phyloP scores from a whole-genome alignment of 768 basidiomycete genomes.

The Dioszegia aurantiaca region DNA sequence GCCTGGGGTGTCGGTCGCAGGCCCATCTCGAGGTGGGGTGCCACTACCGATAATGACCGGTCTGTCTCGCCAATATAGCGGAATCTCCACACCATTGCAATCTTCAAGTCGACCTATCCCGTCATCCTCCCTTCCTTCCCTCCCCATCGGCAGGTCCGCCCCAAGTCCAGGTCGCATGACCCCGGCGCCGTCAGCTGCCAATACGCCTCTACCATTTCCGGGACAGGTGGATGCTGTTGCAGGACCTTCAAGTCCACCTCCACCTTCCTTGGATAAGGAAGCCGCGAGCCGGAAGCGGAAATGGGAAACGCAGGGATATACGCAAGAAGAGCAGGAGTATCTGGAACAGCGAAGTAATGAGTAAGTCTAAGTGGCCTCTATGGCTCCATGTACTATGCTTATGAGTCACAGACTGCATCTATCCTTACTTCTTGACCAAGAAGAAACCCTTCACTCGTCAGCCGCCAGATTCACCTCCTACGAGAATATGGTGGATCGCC shows the following conservation, averaged over 20 bases:
- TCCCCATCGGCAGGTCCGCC: neutral
- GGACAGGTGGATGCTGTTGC: constrained; percentile 14
- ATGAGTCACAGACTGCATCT: constrained; percentile 16
- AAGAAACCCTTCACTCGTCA: constrained; percentile 13
- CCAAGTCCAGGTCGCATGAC: neutral
- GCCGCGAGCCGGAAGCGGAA: constrained; percentile 15
- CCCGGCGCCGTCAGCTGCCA: too few species aligned
- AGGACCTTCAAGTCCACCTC: constrained; percentile 6
- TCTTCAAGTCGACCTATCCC: neutral
- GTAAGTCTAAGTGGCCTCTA: constrained; percentile 8
- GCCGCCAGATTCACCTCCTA: constrained; percentile 18
- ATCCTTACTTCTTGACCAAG: constrained; percentile 22
- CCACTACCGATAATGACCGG: neutral
- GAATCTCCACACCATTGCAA: neutral
- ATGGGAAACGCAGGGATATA: constrained; percentile 16
- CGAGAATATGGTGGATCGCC: constrained; percentile 27
- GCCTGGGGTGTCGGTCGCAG: too few species aligned
- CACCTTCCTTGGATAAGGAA: constrained; percentile 2
- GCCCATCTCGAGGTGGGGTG: too few species aligned
- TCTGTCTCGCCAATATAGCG: neutral
- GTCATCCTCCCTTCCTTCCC: constrained; percentile 1
- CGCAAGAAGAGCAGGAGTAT: constrained; percentile 6
- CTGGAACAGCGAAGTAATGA: constrained; percentile 17
- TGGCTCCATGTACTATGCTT: too few species aligned
- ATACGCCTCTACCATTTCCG: neutral